Evolutionary conservation across 2,329 filamentous ascomycete genomes (phyloP), one percentile per base, ranked within the genome.

Genomic region (Periconia digitata): DNA sequence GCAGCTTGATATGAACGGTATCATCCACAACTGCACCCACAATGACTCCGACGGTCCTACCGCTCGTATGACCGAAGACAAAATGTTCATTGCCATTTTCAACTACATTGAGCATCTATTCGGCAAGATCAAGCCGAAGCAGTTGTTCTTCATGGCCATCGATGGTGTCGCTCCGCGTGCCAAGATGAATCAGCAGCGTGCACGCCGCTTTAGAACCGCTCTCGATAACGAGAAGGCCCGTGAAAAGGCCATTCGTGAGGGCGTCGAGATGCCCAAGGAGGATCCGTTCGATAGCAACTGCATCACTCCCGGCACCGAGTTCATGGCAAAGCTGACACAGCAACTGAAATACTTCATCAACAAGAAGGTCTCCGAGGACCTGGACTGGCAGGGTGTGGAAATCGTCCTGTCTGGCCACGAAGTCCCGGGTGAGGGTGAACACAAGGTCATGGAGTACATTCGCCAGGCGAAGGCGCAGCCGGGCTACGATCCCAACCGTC

Each of bases 361-460:
- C 78, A 99, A 99, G 76, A 99, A 99, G 75, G 86, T 99, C 10
- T 94, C 91, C 2, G 92, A 99, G 72, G 94, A 99, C 71, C 84
- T 86, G 40, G 94, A 99, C 64, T 99, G 94, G 94, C 94, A 99
- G 75, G 89, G 89, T 51, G 94, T 95, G 57, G 92, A 97, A 68
- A 86, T 99, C 61, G 91, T 99, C 44, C 81, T 99, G 50, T 99
- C 94, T 6, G 94, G 95, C 46, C 95, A 99, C 68, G 95, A 99
- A 73, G 92, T 97, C 21, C 94, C 94, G 6, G 94, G 94, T 62
- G 95, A 99, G 75, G 94, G 94, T 63, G 94, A 99, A 74, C 94
- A 99, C 79, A 99, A 99, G 77, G 96, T 99, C 74, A 99, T 99
- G 94, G 95, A 99, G 74, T 99, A 99, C 73, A 99, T 99, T 72